A percentile compares a stretch with the other conserved stretches of the same genome.
These are phyloP conservation scores for Fusarium cicatricum DNA, from an alignment of 2,329 filamentous ascomycete species.

Conservation along the genomic window DNA sequence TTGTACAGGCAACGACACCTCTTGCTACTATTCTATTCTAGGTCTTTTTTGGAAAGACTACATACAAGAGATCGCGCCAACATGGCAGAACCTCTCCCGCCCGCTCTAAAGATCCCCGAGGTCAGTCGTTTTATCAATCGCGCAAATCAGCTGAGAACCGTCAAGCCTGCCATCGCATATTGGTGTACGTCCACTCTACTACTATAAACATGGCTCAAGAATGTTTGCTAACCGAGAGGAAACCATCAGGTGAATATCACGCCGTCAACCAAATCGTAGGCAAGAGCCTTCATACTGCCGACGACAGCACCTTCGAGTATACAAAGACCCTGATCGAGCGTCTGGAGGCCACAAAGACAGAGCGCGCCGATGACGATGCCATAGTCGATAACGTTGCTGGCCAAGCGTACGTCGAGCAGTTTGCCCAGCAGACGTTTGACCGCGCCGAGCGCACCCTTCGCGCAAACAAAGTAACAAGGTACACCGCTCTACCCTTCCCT, in stretches of 20 bases:
- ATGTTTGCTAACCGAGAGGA: neutral
- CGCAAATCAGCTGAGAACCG: slow-evolving; percentile 82
- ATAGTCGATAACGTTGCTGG: slow-evolving; percentile 86
- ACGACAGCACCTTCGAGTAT: slow-evolving; percentile 81
- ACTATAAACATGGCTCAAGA: neutral
- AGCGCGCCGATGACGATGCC: slow-evolving; percentile 80
- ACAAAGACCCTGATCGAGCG: slow-evolving; percentile 90
- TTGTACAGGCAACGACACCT: neutral
- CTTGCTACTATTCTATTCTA: neutral
- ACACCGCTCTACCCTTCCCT: slow-evolving; percentile 21
- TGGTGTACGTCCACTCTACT: slow-evolving; percentile 75
- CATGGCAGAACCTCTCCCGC: slow-evolving; percentile 69
- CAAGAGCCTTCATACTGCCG: slow-evolving; percentile 78
- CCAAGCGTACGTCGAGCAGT: slow-evolving; percentile 93
- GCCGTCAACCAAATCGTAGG: slow-evolving; percentile 91
- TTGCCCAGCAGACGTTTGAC: slow-evolving; percentile 86
- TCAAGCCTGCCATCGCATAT: slow-evolving; percentile 90
- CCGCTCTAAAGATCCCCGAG: slow-evolving; percentile 76
- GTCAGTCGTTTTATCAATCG: slow-evolving; percentile 85
- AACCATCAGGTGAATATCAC: slow-evolving; percentile 79
- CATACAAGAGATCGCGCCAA: slow-evolving; percentile 20
- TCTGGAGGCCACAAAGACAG: slow-evolving; percentile 70
- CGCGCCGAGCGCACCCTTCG: slow-evolving; percentile 84
- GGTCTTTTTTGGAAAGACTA: no score
- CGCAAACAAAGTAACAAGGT: slow-evolving; percentile 85